Evolutionary conservation across 2,329 filamentous ascomycete species (phyloP).

Genomic region (Septoria petroselini): DNA sequence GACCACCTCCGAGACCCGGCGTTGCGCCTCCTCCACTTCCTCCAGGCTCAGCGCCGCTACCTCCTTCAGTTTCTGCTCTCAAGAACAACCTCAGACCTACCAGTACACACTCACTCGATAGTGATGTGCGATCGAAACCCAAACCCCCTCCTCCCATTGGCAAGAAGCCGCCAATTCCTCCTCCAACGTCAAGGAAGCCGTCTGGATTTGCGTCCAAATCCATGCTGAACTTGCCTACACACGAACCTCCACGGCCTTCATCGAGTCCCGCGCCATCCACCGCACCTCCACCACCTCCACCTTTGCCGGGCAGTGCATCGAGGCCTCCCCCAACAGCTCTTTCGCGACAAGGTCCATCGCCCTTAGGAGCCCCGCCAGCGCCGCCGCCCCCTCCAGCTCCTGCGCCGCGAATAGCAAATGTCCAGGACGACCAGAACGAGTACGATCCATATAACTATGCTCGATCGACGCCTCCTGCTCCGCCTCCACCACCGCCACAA

Average conservation of each 20-base stretch:
- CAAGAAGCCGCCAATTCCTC: conserved; percentile 66
- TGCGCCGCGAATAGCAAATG: conserved; percentile 17
- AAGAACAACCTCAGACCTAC: conserved; percentile 54
- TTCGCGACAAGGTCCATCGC: conserved; percentile 29
- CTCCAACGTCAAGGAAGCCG: conserved; percentile 56
- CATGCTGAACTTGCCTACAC: conserved; percentile 35
- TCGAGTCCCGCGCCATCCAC: conserved; percentile 64
- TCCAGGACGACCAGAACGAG: conserved; percentile 23
- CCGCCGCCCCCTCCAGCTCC: conserved; percentile 21
- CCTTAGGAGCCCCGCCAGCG: conserved; percentile 52
- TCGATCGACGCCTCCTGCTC: conserved; percentile 52
- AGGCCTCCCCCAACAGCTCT: conserved; percentile 32
- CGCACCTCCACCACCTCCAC: conserved; percentile 44
- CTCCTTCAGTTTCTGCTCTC: conserved; percentile 47
- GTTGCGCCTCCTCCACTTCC: conserved; percentile 49
- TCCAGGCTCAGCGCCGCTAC: conserved; percentile 49
- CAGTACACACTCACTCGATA: conserved; percentile 57
- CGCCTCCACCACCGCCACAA: conserved; percentile 47
- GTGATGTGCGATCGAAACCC: conserved; percentile 52
- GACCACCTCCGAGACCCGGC: conserved; percentile 43
- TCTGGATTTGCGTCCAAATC: conserved; percentile 44
- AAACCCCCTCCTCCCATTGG: conserved; percentile 73
- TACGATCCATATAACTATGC: conserved; percentile 28
- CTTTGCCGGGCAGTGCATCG: conserved; percentile 41
- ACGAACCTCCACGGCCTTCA: conserved; percentile 41